Evolutionary conservation across 495 filamentous ascomycete species (phyloP), one percentile per base, ranked within the genome.

Genomic region (Filosporella fistucella): DNA sequence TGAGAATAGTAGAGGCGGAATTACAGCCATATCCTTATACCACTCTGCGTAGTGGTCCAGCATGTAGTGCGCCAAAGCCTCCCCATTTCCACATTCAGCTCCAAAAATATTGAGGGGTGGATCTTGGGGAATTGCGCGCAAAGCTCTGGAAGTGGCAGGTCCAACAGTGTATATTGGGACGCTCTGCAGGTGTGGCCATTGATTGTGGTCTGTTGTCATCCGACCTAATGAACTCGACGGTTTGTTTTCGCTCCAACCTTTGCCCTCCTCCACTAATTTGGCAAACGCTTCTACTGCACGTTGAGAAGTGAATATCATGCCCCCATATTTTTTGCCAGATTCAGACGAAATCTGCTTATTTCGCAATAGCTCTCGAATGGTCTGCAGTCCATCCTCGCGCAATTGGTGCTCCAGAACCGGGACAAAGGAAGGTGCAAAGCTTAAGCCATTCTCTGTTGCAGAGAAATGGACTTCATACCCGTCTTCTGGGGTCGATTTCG

Each of bases 241-340:
- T n/a, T n/a, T n/a, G n/a, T n/a, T n/a, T n/a, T n/a, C n/a, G n/a
- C n/a, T n/a, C n/a, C n/a, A 51, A 58, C 66, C 68, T 72, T 63
- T 61, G 23, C 66, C 61, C 32, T 70, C 68, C 24, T 68, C 65
- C n/a, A 91, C 69, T n/a, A 91, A 69, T 24, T 71, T 60, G 10
- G 79, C 70, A 53, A 95, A 91, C 1, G 81, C 90, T 56, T 96
- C 93, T 10, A 96, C 93, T 5, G 93, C 87, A 16, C 94, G 79
- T 60, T 97, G 94, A 14, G 88, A 95, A 1, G 93, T 98, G 63
- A 98, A 94, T 38, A 96, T 86, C 41, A 96, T 60, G 1, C 88
- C 91, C 11, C 89, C 88, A 64, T 95, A 95, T 26, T 56, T 62
- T 11, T 21, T 22, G 4, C 26, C 45, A 0, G 42, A 14, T 4